Percentiles rank a stretch among this genome's conserved stretches.
These are phyloP conservation scores for Nemania serpens DNA, from an alignment of 2,329 filamentous ascomycete genomes.

Conservation along the genomic window DNA sequence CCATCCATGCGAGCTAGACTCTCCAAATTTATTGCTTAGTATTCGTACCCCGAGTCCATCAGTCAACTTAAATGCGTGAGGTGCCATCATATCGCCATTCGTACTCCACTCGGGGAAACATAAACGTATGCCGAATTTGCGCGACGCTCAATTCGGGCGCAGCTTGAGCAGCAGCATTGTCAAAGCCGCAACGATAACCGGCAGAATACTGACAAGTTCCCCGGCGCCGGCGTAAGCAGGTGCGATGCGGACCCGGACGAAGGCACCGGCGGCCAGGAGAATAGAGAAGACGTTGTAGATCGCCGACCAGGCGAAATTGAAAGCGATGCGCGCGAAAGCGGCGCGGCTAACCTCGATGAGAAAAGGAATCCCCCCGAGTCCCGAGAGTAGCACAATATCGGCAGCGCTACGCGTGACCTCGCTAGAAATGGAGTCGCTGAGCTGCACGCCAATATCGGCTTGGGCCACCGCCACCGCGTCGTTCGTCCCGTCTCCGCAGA, in stretches of 20 bases:
- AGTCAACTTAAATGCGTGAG: no score
- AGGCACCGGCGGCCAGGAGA: constrained; percentile 67
- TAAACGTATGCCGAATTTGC: background rate
- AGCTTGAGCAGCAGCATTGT: constrained; percentile 22
- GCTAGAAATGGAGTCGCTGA: constrained; percentile 55
- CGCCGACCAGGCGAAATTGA: constrained; percentile 74
- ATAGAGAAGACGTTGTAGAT: constrained; percentile 74
- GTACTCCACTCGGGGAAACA: no score
- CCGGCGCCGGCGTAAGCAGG: constrained; percentile 61
- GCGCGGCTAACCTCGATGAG: constrained; percentile 59
- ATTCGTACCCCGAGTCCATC: no score
- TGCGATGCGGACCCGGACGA: constrained; percentile 54
- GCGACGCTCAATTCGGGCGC: background rate
- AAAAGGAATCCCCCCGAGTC: constrained; percentile 59
- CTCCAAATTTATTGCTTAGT: no score
- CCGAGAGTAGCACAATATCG: constrained; percentile 69
- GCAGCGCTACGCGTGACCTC: constrained; percentile 71
- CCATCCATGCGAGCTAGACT: no score
- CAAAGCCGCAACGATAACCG: constrained; percentile 50
- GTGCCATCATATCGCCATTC: no score
- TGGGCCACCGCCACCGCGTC: constrained; percentile 74
- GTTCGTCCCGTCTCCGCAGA: constrained; percentile 80
- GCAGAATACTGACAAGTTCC: constrained; percentile 74
- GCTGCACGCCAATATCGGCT: constrained; percentile 72
- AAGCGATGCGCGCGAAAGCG: constrained; percentile 55